Percentiles rank a stretch among this genome's conserved stretches.
phyloP scores from a whole-genome alignment of 176 grass and related monocot genomes.

The Oryza glaberrima region DNA sequence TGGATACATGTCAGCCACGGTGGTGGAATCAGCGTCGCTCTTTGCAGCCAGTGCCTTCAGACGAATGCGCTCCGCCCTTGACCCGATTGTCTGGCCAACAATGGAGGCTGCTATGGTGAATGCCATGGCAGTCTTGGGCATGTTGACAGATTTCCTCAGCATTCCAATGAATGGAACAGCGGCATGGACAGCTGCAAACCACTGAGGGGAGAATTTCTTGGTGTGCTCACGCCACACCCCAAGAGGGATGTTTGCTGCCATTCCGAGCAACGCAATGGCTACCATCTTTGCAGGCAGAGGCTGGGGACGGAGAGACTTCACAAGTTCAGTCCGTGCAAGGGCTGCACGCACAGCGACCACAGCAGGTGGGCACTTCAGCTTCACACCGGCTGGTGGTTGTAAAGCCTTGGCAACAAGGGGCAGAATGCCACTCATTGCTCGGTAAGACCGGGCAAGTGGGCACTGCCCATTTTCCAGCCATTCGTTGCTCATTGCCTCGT shows the following conservation, averaged over 20 bases:
- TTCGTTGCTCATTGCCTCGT: conserved; percentile 78
- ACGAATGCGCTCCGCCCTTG: conserved; percentile 74
- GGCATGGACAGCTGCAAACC: conserved; percentile 85
- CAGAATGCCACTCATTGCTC: conserved; percentile 76
- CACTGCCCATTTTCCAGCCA: conserved; percentile 96
- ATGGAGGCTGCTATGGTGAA: conserved; percentile 94
- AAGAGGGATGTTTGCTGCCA: conserved; percentile 92
- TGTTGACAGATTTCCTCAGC: conserved; percentile 88
- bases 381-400: conserved; percentile 74
- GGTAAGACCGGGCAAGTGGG: conserved; percentile 84
- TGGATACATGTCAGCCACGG: conserved; percentile 23
- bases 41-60: conserved; percentile 52
- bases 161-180: conserved; percentile 91
- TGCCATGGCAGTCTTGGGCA: conserved; percentile 89
- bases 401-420: conserved; percentile 86
- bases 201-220: conserved; percentile 87
- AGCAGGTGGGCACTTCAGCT: conserved; percentile 86
- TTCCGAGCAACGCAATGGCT: conserved; percentile 78
- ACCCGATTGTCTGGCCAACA: conserved; percentile 91
- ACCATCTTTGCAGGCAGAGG: conserved; percentile 84
- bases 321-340: conserved; percentile 72
- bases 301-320: conserved; percentile 88
- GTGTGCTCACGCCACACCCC: conserved; percentile 95
- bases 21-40: neutral
- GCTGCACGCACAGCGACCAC: conserved; percentile 76